Conservation (phyloP, 805 yeast genomes). For the Candida cerambycidarum region DNA sequence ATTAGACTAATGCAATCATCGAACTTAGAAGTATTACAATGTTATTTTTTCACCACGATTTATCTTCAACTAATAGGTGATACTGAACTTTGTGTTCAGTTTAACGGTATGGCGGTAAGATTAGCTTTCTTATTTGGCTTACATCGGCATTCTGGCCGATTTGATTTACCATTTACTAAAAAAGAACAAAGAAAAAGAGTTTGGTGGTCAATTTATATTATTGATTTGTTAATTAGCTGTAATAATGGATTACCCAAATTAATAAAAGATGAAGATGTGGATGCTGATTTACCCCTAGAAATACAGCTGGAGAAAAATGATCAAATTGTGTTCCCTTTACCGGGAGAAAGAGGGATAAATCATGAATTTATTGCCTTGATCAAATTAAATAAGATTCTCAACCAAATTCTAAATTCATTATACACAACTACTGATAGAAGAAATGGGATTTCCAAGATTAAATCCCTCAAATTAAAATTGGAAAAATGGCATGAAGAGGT, state of each 20-base stretch:
- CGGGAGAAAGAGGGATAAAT: constrained; percentile 6
- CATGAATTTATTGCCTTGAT: constrained; percentile 4
- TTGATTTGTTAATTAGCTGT: constrained; percentile 6
- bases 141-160: constrained; percentile 7
- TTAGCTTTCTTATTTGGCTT: constrained; percentile 6
- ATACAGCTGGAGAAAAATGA: background rate
- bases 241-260: constrained; percentile 43
- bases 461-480: background rate
- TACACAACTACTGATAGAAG: constrained; percentile 6
- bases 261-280: constrained; percentile 27
- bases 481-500: constrained; percentile 5
- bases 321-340: constrained; percentile 1
- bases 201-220: constrained; percentile 8
- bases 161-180: constrained; percentile 3
- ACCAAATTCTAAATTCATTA: constrained; percentile 2
- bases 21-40: constrained; percentile 2
- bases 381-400: constrained; percentile 1
- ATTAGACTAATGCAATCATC: constrained; percentile 4
- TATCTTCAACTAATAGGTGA: constrained; percentile 6
- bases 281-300: constrained; percentile 7
- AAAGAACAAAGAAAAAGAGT: constrained; percentile 5
- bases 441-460: constrained; percentile 5
- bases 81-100: constrained; percentile 4
- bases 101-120: constrained; percentile 6
- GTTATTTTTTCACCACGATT: constrained; percentile 1